Evolutionary conservation across 768 basidiomycete genomes (phyloP).

Genomic region (Termitomyces sp.): DNA sequence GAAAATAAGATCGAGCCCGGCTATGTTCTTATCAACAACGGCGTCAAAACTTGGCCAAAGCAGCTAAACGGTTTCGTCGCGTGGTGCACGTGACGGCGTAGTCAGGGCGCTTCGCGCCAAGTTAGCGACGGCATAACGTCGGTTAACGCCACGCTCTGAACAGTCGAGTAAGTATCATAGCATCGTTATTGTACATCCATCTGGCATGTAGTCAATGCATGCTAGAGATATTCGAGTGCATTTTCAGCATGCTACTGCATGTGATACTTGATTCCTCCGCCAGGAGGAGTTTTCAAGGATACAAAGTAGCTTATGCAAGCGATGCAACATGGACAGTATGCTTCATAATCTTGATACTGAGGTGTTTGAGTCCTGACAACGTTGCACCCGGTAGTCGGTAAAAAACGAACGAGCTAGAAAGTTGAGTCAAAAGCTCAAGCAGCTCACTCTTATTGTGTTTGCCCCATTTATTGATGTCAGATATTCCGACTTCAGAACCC

Average conservation of each 20-base stretch:
- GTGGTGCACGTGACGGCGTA: background rate
- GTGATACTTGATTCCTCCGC: background rate
- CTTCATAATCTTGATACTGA: background rate
- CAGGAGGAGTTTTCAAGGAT: background rate
- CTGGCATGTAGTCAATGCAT: background rate
- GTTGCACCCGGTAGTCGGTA: background rate
- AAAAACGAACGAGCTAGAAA: background rate
- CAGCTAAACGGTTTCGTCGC: background rate
- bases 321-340: background rate
- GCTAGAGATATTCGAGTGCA: background rate
- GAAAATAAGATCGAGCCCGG: background rate
- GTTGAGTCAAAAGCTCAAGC: too few species aligned
- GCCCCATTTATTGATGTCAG: background rate
- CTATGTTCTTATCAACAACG: background rate
- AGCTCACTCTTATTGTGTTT: background rate
- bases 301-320: background rate
- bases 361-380: background rate
- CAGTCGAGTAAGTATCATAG: too few species aligned
- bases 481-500: background rate
- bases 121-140: background rate
- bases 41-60: background rate
- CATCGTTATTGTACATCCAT: background rate
- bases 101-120: background rate
- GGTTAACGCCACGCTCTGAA: background rate
- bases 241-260: background rate